These are phyloP conservation scores for Melanogaster broomeanus DNA, from an alignment of 768 basidiomycete species.

Conservation along the genomic window DNA sequence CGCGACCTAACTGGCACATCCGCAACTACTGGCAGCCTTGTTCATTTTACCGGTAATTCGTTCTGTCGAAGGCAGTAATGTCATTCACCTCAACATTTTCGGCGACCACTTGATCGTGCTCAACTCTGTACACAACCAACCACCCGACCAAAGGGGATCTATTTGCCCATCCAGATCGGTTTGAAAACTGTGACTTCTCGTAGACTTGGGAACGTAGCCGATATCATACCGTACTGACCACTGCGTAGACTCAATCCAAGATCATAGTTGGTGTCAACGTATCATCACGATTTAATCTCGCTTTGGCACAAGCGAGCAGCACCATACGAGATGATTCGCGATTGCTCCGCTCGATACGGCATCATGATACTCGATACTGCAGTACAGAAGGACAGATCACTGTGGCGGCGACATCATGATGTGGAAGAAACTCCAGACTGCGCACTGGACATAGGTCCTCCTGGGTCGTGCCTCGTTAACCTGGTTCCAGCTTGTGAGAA, in stretches of 20 bases:
- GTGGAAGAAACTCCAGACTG: slow-evolving; percentile 22
- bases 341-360: too few species aligned
- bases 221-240: too few species aligned
- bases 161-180: slow-evolving; percentile 43
- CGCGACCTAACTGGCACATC: too few species aligned
- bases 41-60: neutral
- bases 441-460: neutral
- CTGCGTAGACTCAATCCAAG: too few species aligned
- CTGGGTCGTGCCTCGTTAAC: slow-evolving; percentile 1
- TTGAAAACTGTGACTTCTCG: slow-evolving; percentile 1
- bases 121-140: slow-evolving; percentile 43
- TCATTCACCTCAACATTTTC: slow-evolving; percentile 28
- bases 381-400: too few species aligned
- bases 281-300: neutral
- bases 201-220: too few species aligned
- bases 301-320: too few species aligned
- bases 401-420: too few species aligned
- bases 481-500: slow-evolving; percentile 6
- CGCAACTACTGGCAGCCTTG: too few species aligned
- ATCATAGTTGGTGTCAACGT: too few species aligned
- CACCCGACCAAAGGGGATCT: slow-evolving; percentile 52
- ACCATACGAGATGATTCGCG: too few species aligned
- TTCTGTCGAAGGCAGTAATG: neutral
- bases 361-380: too few species aligned
- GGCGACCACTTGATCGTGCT: slow-evolving; percentile 49